These are phyloP conservation scores for Backusella morwellensis DNA, from an alignment of 192 early-diverging fungal genomes.

Conservation along the genomic window DNA sequence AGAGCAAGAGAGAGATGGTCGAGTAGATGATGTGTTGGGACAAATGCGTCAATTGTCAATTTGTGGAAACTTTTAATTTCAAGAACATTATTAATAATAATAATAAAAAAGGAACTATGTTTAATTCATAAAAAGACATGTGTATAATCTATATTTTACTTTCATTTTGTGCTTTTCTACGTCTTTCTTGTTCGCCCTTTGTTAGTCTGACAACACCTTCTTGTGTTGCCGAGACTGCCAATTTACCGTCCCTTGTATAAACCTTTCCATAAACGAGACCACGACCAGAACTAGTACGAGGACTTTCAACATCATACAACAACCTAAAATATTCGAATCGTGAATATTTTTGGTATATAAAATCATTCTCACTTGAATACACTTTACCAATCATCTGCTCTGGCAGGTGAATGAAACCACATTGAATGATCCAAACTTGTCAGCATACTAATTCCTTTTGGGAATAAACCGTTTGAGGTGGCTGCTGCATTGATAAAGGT, in stretches of 20 bases:
- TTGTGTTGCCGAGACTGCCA: constrained; percentile 83
- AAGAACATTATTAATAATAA: too few species aligned
- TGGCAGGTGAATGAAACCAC: constrained; percentile 87
- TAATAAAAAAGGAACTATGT: not conserved
- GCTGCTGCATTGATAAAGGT: constrained; percentile 46
- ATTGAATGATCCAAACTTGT: constrained; percentile 71
- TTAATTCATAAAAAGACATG: not conserved
- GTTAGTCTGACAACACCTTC: constrained; percentile 74
- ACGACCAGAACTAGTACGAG: constrained; percentile 64
- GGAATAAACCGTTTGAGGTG: constrained; percentile 8
- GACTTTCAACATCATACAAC: constrained; percentile 76
- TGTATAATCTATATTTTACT: constrained; percentile 9
- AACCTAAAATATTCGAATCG: constrained; percentile 40
- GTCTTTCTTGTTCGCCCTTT: constrained; percentile 21
- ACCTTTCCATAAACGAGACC: constrained; percentile 78
- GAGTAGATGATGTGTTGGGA: constrained; percentile 77
- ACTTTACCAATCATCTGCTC: constrained; percentile 81
- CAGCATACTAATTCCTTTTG: constrained; percentile 45
- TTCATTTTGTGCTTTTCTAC: not conserved
- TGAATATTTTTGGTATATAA: constrained; percentile 9
- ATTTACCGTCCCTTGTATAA: constrained; percentile 69
- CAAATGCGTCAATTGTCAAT: constrained; percentile 91
- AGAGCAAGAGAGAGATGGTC: constrained; percentile 61
- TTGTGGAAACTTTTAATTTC: constrained; percentile 65
- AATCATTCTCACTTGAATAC: not conserved